These are phyloP conservation scores for Besnoitia besnoiti DNA, from an alignment of 169 alveolate genomes.

Conservation along the genomic window DNA sequence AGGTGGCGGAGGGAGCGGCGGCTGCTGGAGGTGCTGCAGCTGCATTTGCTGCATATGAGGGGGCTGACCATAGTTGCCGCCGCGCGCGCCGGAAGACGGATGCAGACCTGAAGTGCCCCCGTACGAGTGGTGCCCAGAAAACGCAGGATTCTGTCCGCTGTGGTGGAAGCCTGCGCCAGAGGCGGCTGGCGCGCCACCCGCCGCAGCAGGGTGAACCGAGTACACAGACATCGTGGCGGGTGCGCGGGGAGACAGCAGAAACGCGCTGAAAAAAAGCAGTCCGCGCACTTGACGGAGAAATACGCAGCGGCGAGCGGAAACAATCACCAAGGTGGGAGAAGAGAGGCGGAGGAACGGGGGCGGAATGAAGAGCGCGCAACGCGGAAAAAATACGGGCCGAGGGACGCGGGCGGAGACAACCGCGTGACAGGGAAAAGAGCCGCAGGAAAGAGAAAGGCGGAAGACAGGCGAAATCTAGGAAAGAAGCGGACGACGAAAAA, in stretches of 20 bases:
- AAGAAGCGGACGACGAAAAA: no score
- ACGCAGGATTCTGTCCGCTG: slow-evolving; percentile 21
- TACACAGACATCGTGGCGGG: not conserved
- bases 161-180: slow-evolving; percentile 5
- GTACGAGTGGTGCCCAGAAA: not conserved
- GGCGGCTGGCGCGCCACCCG: not conserved
- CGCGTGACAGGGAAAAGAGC: not conserved
- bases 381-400: not conserved
- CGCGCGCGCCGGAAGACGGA: slow-evolving; percentile 20
- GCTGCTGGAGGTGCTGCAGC: slow-evolving; percentile 18
- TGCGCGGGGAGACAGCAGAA: not conserved
- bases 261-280: no score
- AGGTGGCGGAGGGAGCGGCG: not conserved
- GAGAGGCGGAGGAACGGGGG: not conserved
- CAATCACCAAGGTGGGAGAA: not conserved
- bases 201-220: slow-evolving; percentile 11
- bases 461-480: no score
- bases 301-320: not conserved
- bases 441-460: not conserved
- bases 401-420: not conserved
- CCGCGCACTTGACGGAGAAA: no score
- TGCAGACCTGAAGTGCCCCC: not conserved
- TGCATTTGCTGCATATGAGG: slow-evolving; percentile 4
- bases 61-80: slow-evolving; percentile 1
- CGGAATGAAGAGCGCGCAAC: not conserved